Evolutionary conservation across 768 basidiomycete species (phyloP).

Genomic region (Auriscalpium orientale): DNA sequence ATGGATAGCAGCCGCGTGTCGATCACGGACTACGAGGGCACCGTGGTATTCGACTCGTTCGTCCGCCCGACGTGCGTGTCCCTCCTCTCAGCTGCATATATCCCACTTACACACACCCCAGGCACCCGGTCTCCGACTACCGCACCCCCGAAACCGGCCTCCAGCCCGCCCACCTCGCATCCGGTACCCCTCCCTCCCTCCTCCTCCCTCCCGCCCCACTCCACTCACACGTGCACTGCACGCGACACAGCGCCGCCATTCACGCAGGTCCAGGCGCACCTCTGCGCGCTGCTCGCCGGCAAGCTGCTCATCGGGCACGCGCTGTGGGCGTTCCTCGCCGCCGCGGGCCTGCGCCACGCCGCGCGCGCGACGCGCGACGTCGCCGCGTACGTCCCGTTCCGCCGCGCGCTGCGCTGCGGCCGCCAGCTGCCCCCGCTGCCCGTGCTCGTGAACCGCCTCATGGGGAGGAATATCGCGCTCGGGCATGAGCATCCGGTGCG

Average conservation of each 20-base stretch:
- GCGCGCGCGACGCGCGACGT: conserved; percentile 47
- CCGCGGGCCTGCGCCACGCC: conserved; percentile 43
- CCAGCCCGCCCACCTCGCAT: conserved; percentile 29
- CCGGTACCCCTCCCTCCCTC: conserved; percentile 24
- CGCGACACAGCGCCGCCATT: conserved; percentile 38
- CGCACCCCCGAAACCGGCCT: conserved; percentile 41
- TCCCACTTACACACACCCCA: conserved; percentile 15
- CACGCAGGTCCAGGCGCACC: conserved; percentile 36
- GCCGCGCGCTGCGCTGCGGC: conserved; percentile 29
- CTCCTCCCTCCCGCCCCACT: not conserved
- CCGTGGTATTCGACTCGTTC: conserved; percentile 38
- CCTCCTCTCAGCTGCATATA: not conserved
- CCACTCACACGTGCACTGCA: not conserved
- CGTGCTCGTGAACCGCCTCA: conserved; percentile 36
- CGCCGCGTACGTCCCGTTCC: conserved; percentile 44
- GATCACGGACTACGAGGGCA: conserved; percentile 40
- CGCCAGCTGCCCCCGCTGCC: conserved; percentile 27
- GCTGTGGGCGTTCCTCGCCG: conserved; percentile 48
- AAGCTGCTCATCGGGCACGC: conserved; percentile 52
- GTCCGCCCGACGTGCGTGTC: conserved; percentile 42
- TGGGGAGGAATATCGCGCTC: conserved; percentile 37
- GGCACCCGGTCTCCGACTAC: conserved; percentile 41
- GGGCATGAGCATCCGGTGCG: conserved; percentile 41
- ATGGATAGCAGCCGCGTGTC: conserved; percentile 37
- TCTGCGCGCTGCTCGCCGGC: conserved; percentile 33